Evolutionary conservation across 192 early-diverging fungal species (phyloP), one percentile per base, ranked within the genome.

Genomic region (Podochytrium sp.): DNA sequence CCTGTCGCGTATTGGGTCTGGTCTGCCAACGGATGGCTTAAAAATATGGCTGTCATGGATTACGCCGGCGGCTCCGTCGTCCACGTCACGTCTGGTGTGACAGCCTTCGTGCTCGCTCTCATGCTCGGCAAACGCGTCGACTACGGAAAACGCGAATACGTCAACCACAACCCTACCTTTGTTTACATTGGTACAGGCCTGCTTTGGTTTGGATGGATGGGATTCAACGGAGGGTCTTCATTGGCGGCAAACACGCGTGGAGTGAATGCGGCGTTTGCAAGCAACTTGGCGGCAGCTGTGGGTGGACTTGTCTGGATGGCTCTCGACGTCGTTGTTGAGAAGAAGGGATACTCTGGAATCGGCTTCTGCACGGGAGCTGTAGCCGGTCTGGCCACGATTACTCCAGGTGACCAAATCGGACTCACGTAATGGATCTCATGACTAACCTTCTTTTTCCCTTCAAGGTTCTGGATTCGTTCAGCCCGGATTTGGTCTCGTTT

Each of bases 311-410:
- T 92, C 27, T 98, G 97, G 97, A 86, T 93, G 60, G 53, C 90
- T 14, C 76, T 91, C 29, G 95, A 96, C 78, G 94, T 80, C 84
- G 70, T 86, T 34, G 38, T 70, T 78, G 83, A 90, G 61, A 92
- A 90, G 30, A 84, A 81, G 51, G 95, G 94, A 80, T 86, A 96
- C 25, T 97, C 97, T 12, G 93, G 90, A 41, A 85, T 99, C 57
- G 94, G 93, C 25, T 96, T 94, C 80, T 98, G 97, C 82, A 95
- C 94, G 20, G 97, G 97, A 56, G 95, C 92, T 12, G 89, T 99
- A 32, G 86, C 95, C 37, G 97, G 93, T 14, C 77, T 99, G 34
- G 97, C 97, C 3, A 90, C 93, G 32, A 96, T 98, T 66, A 98
- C 97, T 6, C 95, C 97, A 0, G 94, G n/a, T n/a, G n/a, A n/a